These are phyloP conservation scores for Plasmodium reichenowi DNA, from an alignment of 169 alveolate genomes.

Conservation along the genomic window DNA sequence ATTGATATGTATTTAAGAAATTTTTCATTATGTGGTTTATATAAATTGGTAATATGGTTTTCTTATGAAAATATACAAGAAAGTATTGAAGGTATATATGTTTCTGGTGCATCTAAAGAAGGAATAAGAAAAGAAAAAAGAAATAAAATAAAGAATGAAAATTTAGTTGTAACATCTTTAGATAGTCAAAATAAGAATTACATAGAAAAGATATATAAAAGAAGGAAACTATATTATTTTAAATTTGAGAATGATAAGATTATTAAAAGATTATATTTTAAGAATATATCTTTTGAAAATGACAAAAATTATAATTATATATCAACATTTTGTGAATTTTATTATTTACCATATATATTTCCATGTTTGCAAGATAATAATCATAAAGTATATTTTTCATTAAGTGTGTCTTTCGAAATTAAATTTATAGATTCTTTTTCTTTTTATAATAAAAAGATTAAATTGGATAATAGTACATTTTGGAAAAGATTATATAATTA, in stretches of 20 bases:
- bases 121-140: too few relatives aligned
- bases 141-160: too few relatives aligned
- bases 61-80: conserved; percentile 26
- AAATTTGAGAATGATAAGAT: conserved; percentile 34
- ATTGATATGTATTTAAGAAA: conserved; percentile 15
- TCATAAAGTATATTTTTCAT: conserved; percentile 25
- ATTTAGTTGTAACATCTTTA: not conserved
- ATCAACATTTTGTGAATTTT: conserved; percentile 62
- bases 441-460: not conserved
- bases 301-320: conserved; percentile 38
- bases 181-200: not conserved
- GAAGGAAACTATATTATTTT: not conserved
- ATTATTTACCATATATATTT: conserved; percentile 35
- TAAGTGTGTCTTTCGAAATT: conserved; percentile 32
- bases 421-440: not conserved
- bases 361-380: conserved; percentile 50
- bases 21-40: conserved; percentile 2
- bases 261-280: conserved; percentile 21
- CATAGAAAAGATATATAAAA: not conserved
- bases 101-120: not conserved
- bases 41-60: conserved; percentile 28
- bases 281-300: conserved; percentile 22
- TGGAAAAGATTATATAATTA: not conserved
- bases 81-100: conserved; percentile 62
- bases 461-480: too few relatives aligned